Percentiles rank a stretch among this genome's conserved stretches.
These are phyloP conservation scores for Spathaspora passalidarum DNA, from an alignment of 805 yeast genomes.

Conservation along the genomic window DNA sequence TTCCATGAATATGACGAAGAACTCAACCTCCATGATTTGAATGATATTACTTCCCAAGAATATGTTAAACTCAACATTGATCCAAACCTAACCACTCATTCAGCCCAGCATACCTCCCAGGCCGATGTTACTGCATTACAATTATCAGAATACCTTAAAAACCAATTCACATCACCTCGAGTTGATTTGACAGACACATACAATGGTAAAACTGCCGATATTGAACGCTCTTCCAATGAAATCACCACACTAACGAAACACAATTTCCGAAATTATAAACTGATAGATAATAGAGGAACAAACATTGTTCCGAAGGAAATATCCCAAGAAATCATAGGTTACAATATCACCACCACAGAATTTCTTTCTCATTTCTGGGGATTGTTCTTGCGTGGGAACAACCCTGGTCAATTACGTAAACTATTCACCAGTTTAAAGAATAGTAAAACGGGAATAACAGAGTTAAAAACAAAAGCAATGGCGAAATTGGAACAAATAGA, in stretches of 20 bases:
- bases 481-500: constrained; percentile 22
- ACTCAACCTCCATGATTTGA: constrained; percentile 35
- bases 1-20: constrained; percentile 25
- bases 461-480: constrained; percentile 22
- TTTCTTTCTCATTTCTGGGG: constrained; percentile 45
- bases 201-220: constrained; percentile 21
- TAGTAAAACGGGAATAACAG: constrained; percentile 27
- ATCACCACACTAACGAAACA: constrained; percentile 30
- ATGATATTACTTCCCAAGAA: constrained; percentile 28
- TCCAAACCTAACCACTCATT: constrained; percentile 15
- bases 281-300: constrained; percentile 9
- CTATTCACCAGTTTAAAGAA: constrained; percentile 34
- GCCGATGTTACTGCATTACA: constrained; percentile 9
- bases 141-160: constrained; percentile 14
- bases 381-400: constrained; percentile 31
- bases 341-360: constrained; percentile 40
- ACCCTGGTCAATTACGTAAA: constrained; percentile 36
- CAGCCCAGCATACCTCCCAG: constrained; percentile 13
- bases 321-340: constrained; percentile 33
- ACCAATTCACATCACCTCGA: constrained; percentile 14
- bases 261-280: constrained; percentile 31
- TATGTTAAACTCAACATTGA: constrained; percentile 33
- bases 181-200: constrained; percentile 25
- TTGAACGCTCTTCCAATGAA: constrained; percentile 30
- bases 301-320: constrained; percentile 21